Percentiles rank a stretch among this genome's conserved stretches.
These are phyloP conservation scores for Colletotrichum sp. DNA, from an alignment of 2,329 filamentous ascomycete genomes.

Conservation along the genomic window DNA sequence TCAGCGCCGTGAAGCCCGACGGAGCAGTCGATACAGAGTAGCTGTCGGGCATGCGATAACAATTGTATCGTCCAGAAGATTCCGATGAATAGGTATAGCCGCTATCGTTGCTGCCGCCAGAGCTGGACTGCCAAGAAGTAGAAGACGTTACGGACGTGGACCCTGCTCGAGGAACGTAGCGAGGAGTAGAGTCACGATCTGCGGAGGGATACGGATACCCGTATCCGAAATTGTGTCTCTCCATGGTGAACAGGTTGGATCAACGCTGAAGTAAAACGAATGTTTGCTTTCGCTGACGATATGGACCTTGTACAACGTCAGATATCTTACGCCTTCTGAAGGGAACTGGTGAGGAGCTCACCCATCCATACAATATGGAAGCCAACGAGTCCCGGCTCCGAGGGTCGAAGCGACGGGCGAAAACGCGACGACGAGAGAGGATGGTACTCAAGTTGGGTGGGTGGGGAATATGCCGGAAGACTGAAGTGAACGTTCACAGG, in stretches of 20 bases:
- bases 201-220: background rate
- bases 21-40: constrained; percentile 25
- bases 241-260: background rate
- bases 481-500: background rate
- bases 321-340: background rate
- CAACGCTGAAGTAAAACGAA: background rate
- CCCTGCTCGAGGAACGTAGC: background rate
- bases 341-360: background rate
- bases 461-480: background rate
- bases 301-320: background rate
- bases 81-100: background rate
- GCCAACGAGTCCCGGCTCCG: background rate
- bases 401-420: background rate
- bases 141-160: background rate
- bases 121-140: background rate
- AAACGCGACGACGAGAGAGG: background rate
- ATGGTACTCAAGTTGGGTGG: background rate
- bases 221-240: background rate
- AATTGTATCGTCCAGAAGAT: background rate
- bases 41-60: background rate
- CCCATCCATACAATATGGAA: background rate
- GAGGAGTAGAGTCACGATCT: background rate
- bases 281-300: background rate
- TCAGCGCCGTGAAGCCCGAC: constrained; percentile 22
- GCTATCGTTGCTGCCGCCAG: background rate